A percentile compares a stretch with the other conserved stretches of the same genome.
phyloP scores from a whole-genome alignment of 2,329 filamentous ascomycete genomes.

The Didymella pomorum region DNA sequence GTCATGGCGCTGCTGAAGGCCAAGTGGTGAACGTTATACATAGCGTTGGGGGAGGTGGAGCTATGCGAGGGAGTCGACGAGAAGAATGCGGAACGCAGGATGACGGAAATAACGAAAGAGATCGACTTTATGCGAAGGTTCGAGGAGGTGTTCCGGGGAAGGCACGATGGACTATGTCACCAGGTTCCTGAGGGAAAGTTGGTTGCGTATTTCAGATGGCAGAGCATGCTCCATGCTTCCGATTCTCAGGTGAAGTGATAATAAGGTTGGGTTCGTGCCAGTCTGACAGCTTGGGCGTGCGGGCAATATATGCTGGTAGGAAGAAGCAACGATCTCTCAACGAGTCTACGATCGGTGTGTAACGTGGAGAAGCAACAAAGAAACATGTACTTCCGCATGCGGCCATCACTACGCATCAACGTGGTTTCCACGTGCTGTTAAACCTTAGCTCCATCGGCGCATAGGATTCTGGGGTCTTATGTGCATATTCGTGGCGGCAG shows the following conservation, averaged over 20 bases:
- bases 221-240: not conserved
- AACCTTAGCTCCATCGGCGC: not conserved
- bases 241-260: not conserved
- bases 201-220: not conserved
- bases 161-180: not conserved
- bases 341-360: not conserved
- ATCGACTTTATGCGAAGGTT: not conserved
- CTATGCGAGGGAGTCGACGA: not conserved
- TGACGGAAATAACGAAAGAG: not conserved
- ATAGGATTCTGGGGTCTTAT: not conserved
- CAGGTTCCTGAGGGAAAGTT: not conserved
- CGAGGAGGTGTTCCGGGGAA: not conserved
- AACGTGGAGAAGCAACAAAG: not conserved
- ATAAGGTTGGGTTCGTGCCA: not conserved
- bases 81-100: not conserved
- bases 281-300: not conserved
- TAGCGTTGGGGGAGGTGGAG: not conserved
- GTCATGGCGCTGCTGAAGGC: not conserved
- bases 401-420: not conserved
- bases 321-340: not conserved
- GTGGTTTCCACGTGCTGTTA: not conserved
- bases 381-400: not conserved
- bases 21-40: not conserved
- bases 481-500: not conserved
- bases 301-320: not conserved